Base-by-base conservation (phyloP, 2,329 filamentous ascomycete genomes). In the Trichoderma sp. region DNA sequence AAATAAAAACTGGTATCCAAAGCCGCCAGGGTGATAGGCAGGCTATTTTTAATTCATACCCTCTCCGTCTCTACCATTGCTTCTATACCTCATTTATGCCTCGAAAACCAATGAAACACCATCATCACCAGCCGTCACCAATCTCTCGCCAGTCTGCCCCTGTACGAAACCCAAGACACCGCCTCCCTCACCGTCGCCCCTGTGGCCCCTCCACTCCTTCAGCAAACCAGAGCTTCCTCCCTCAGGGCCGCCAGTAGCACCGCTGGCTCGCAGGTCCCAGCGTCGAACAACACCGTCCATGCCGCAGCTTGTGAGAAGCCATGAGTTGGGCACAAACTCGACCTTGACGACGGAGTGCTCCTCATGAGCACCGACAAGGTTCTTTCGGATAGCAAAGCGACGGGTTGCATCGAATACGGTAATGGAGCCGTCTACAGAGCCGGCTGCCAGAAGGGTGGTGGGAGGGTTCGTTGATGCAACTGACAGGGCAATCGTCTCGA, bases 41-140 rank as follows among this genome's bases (percentile, higher is more conserved):
- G 8, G 21, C 30, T 21, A 6, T 9, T 60, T 60, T 47, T 64
- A 14, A 39, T 61, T 62, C 57, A 43, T 47, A 47, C 11, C 26
- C 53, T 39, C 24, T 67, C 9, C n/a, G 43, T 3, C 43, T 51
- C 43, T 51, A 51, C 43, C 47, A 56, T 6, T 32, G 18, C 15
- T 1, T 70, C 32, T 56, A 56, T 64, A 32, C 24, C 4, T 56
- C 65, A 58, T 28, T 77, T 80, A 87, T 56, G 86, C 85, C 79
- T 91, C 89, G 79, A 93, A 93, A 1, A 93, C 88, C 77, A 93
- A 80, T 32, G 89, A 85, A 30, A 93, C 81, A 7, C 89, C 87
- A 79, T 99, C 96, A 83, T 99, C 96, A 28, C 96, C 96, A 2
- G 94, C 96, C 6, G 96, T 98, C 5, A 97, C 88, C 63, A 98